These are phyloP conservation scores for Tolypocladium tundrense DNA, from an alignment of 2,329 filamentous ascomycete species.

Conservation along the genomic window DNA sequence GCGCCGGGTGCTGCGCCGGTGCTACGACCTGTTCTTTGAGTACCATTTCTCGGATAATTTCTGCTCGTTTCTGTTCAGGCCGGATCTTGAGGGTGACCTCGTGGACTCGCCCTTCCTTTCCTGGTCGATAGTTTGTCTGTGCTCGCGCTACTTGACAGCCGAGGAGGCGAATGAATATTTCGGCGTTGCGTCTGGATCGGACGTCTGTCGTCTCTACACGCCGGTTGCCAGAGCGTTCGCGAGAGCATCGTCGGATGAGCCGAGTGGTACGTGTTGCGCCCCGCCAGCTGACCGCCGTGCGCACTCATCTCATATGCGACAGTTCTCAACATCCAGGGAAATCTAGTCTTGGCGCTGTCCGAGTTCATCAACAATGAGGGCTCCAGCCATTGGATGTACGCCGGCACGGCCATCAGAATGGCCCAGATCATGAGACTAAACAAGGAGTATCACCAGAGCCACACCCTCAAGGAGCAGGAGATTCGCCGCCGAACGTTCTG, in stretches of 20 bases:
- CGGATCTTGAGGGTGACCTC: conserved; percentile 9
- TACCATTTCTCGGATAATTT: conserved; percentile 10
- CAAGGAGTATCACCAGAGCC: conserved; percentile 12
- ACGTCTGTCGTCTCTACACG: neutral
- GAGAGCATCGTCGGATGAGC: conserved; percentile 6
- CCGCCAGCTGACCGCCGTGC: neutral
- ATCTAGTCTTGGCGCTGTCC: conserved; percentile 6
- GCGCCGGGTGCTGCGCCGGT: conserved; percentile 1
- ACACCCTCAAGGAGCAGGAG: conserved; percentile 11
- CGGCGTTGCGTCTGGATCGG: neutral
- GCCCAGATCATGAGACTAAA: conserved; percentile 14
- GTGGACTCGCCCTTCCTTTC: conserved; percentile 4
- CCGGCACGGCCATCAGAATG: conserved; percentile 13
- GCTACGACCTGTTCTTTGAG: conserved; percentile 7
- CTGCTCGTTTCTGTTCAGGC: conserved; percentile 9
- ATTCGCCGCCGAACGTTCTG: conserved; percentile 16
- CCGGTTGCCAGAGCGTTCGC: conserved; percentile 1
- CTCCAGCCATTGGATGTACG: conserved; percentile 12
- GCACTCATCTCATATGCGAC: neutral
- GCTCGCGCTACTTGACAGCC: conserved; percentile 1
- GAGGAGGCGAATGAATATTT: conserved; percentile 3
- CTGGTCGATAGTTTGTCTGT: conserved; percentile 6
- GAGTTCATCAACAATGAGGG: conserved; percentile 7
- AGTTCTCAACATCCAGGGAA: conserved; percentile 10
- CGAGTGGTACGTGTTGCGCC: neutral